Evolutionary conservation across 148 eudicot genomes (phyloP), one percentile per base, ranked within the genome.

Genomic region (Simmondsia chinensis): DNA sequence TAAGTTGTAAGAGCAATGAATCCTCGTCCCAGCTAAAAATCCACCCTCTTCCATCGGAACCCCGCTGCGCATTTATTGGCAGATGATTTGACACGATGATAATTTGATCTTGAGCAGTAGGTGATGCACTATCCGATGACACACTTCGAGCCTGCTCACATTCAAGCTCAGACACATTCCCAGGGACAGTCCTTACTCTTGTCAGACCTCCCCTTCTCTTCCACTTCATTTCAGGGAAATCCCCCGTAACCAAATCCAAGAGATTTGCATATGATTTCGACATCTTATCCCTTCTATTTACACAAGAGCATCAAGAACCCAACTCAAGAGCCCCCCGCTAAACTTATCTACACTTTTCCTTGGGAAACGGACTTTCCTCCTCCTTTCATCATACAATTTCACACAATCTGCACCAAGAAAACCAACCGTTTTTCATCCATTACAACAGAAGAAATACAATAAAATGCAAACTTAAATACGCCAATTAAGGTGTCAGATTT

Each of bases 251-350:
- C 39, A 69, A 44, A 39, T 69, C 74, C 4, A 69, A 20, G 16
- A 69, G 48, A 69, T 69, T 69, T 7, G 74, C 52, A 43, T 69
- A 63, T 11, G 74, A 69, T 48, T 69, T 69, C 15, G 74, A 69
- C 46, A 60, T 58, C 65, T 57, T 58, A 2, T 39, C n/a, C n/a
- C n/a, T n/a, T n/a, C n/a, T n/a, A n/a, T n/a, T n/a, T n/a, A n/a
- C n/a, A n/a, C n/a, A n/a, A n/a, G n/a, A n/a, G n/a, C n/a, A n/a
- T n/a, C n/a, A n/a, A n/a, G n/a, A n/a, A n/a, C n/a, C n/a, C n/a
- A n/a, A n/a, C n/a, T n/a, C n/a, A n/a, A n/a, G n/a, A n/a, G n/a
- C n/a, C n/a, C n/a, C n/a, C n/a, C n/a, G n/a, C n/a, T n/a, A n/a
- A n/a, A n/a, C n/a, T n/a, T n/a, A n/a, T n/a, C n/a, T n/a, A n/a